Evolutionary conservation across 768 basidiomycete genomes (phyloP).

Genomic region (Boletales sp.): DNA sequence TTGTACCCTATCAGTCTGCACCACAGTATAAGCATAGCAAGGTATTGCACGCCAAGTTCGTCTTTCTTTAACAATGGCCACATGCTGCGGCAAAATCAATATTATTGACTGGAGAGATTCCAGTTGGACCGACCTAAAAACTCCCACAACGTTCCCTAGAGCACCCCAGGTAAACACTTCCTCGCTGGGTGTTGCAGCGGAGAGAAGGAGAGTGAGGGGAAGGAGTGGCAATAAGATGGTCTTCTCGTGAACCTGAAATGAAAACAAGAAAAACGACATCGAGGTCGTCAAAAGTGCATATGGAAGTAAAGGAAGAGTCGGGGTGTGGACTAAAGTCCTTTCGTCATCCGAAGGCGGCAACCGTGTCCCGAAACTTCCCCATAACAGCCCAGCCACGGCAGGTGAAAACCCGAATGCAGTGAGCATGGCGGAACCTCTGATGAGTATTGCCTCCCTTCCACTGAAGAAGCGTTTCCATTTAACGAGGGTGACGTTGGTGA

Average conservation of each 20-base stretch:
- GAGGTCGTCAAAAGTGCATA: slow-evolving; percentile 78
- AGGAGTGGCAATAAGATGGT: slow-evolving; percentile 82
- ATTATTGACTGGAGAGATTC: neutral
- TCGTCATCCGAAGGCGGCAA: slow-evolving; percentile 1
- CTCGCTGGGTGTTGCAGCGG: slow-evolving; percentile 33
- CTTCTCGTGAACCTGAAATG: slow-evolving; percentile 97
- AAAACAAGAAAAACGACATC: slow-evolving; percentile 94
- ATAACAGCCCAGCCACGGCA: slow-evolving; percentile 45
- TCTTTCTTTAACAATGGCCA: slow-evolving; percentile 86
- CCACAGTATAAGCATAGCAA: slow-evolving; percentile 69
- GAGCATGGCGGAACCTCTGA: slow-evolving; percentile 61
- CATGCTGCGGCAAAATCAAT: slow-evolving; percentile 58
- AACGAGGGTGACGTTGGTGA: slow-evolving; percentile 72
- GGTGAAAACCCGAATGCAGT: slow-evolving; percentile 75
- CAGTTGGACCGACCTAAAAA: slow-evolving; percentile 67
- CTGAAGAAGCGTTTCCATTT: slow-evolving; percentile 63
- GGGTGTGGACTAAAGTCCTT: slow-evolving; percentile 32
- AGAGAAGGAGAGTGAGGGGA: slow-evolving; percentile 78
- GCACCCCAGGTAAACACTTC: slow-evolving; percentile 29
- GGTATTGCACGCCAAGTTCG: slow-evolving; percentile 70
- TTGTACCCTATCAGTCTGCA: slow-evolving; percentile 79
- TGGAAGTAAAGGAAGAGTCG: slow-evolving; percentile 67
- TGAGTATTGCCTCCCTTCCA: slow-evolving; percentile 46
- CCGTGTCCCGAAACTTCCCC: slow-evolving; percentile 34
- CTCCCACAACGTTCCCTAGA: slow-evolving; percentile 72